These are phyloP conservation scores for Phylloporus sp. DNA, from an alignment of 768 basidiomycete species.

Conservation along the genomic window DNA sequence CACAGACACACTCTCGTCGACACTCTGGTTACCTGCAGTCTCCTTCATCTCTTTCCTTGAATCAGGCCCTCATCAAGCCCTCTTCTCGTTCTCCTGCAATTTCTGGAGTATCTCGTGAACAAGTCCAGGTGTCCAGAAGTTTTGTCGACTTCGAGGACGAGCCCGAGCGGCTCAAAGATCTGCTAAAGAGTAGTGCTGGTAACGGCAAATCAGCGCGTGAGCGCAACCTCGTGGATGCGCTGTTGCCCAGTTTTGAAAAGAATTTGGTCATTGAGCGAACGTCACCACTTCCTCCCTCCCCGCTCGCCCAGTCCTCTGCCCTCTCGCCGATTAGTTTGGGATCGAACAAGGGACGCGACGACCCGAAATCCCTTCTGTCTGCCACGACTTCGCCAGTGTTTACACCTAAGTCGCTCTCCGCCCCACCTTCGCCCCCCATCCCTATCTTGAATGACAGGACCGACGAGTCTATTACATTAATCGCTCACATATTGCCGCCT, in stretches of 20 bases:
- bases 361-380: constrained; percentile 43
- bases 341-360: constrained; percentile 22
- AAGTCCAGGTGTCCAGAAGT: constrained; percentile 72
- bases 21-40: constrained; percentile 30
- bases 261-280: constrained; percentile 21
- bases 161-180: constrained; percentile 65
- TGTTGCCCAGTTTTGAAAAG: constrained; percentile 30
- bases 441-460: constrained; percentile 11
- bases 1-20: constrained; percentile 21
- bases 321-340: constrained; percentile 12
- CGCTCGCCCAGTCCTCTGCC: constrained; percentile 2
- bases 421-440: constrained; percentile 32
- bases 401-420: constrained; percentile 34
- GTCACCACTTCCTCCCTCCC: constrained; percentile 11
- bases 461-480: constrained; percentile 16
- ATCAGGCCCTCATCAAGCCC: constrained; percentile 46
- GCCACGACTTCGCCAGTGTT: constrained; percentile 41
- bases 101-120: constrained; percentile 65
- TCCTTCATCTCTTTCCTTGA: constrained; percentile 34
- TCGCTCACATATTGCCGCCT: constrained; percentile 44
- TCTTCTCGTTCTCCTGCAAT: constrained; percentile 59
- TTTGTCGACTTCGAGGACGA: constrained; percentile 82
- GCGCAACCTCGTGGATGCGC: constrained; percentile 29
- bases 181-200: constrained; percentile 53
- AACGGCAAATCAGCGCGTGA: constrained; percentile 31